phyloP scores from a whole-genome alignment of 2,329 filamentous ascomycete species.

The Clarireedia hainanense region DNA sequence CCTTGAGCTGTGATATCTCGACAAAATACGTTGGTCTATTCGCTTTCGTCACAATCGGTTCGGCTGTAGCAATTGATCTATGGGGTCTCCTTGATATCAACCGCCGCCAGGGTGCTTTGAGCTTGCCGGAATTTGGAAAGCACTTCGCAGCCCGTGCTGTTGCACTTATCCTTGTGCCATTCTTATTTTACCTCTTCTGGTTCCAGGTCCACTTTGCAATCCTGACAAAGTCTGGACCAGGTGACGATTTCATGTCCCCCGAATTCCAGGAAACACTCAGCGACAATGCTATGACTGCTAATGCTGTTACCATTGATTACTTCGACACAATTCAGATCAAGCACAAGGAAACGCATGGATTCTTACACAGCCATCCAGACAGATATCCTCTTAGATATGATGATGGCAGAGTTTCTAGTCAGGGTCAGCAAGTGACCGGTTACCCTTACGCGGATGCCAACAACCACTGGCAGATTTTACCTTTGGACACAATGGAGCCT shows the following conservation, averaged over 20 bases:
- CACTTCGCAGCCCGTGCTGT: constrained; percentile 85
- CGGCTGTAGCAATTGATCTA: constrained; percentile 86
- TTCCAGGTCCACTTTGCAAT: constrained; percentile 99
- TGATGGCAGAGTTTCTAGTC: constrained; percentile 92
- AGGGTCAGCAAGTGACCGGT: constrained; percentile 95
- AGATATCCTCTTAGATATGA: constrained; percentile 91
- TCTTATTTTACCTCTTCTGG: constrained; percentile 99
- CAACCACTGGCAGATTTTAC: constrained; percentile 94
- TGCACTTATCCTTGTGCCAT: constrained; percentile 81
- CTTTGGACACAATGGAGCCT: constrained; percentile 50
- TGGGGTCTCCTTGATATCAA: constrained; percentile 93
- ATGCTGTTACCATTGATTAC: constrained; percentile 80
- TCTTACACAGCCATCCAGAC: constrained; percentile 87
- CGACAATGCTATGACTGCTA: constrained; percentile 87
- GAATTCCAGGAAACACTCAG: constrained; percentile 96
- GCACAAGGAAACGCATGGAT: constrained; percentile 97
- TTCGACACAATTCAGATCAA: constrained; percentile 79
- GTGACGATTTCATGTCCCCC: constrained; percentile 97
- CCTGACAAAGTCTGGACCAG: constrained; percentile 78
- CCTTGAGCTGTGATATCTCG: constrained; percentile 93
- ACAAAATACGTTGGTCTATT: constrained; percentile 97
- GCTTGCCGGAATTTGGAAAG: constrained; percentile 71
- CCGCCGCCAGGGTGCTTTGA: constrained; percentile 72
- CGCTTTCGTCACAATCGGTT: constrained; percentile 94
- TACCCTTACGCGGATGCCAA: constrained; percentile 99